phyloP scores from a whole-genome alignment of 2,329 filamentous ascomycete species.

The Aspergillus ochraceoroseus region DNA sequence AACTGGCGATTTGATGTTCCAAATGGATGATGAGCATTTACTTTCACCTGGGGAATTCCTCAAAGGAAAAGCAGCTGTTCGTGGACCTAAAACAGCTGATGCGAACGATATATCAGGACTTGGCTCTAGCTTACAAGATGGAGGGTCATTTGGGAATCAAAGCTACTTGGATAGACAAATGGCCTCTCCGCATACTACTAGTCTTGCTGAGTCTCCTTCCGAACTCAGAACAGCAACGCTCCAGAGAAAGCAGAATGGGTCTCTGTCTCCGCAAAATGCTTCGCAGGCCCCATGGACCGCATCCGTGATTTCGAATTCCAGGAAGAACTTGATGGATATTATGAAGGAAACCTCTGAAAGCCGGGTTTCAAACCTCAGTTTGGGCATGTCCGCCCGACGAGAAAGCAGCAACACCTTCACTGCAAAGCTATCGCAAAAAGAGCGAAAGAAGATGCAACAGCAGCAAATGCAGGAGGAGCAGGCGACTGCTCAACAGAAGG shows the following conservation, averaged over 20 bases:
- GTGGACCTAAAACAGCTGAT: conserved; percentile 19
- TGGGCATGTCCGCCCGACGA: conserved; percentile 48
- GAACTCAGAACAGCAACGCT: conserved; percentile 19
- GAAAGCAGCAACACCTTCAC: conserved; percentile 40
- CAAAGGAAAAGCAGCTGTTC: conserved; percentile 32
- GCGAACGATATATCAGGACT: conserved; percentile 25
- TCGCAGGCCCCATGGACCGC: conserved; percentile 50
- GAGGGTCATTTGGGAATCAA: conserved; percentile 25
- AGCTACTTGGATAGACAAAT: conserved; percentile 30
- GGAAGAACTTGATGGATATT: conserved; percentile 71
- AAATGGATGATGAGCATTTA: conserved; percentile 76
- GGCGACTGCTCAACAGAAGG: conserved; percentile 31
- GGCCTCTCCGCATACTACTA: conserved; percentile 22
- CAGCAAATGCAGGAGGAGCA: conserved; percentile 55
- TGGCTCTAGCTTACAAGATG: conserved; percentile 26
- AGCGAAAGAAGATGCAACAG: conserved; percentile 78
- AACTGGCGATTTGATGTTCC: conserved; percentile 75
- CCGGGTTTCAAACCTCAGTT: conserved; percentile 50
- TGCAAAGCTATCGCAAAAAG: conserved; percentile 79
- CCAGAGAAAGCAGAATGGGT: conserved; percentile 24
- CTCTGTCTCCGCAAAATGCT: conserved; percentile 26
- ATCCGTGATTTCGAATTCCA: conserved; percentile 53
- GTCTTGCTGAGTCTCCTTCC: conserved; percentile 26
- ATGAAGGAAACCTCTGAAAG: conserved; percentile 58
- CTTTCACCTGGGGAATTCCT: conserved; percentile 24